A percentile compares a stretch with the other conserved stretches of the same genome.
Evolutionary conservation across 202 grass and related monocot species (phyloP).

Genomic region (Setaria viridis): DNA sequence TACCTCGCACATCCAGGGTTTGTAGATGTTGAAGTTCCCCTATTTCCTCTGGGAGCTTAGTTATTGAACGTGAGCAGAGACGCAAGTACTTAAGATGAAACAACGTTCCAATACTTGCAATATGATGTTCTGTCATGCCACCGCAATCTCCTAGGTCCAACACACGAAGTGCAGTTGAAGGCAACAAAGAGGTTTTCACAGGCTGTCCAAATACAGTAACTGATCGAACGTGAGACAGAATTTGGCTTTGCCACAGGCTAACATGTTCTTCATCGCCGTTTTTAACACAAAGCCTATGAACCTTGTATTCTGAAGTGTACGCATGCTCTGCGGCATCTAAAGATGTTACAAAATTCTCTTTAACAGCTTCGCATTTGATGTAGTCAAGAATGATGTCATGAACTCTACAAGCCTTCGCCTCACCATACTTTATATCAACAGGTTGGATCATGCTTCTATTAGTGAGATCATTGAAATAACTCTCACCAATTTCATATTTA

Average conservation of each 20-base stretch:
- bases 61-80: neutral
- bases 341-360: conserved; percentile 7
- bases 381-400: conserved; percentile 35
- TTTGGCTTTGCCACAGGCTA: neutral
- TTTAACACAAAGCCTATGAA: neutral
- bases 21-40: conserved; percentile 22
- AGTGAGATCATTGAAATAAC: conserved; percentile 5
- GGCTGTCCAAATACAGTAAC: neutral
- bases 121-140: neutral
- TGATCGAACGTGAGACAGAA: neutral
- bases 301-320: neutral
- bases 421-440: neutral
- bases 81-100: neutral
- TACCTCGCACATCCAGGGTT: conserved; percentile 16
- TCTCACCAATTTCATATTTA: neutral
- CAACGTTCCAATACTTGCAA: neutral
- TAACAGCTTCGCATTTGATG: neutral
- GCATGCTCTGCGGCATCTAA: neutral
- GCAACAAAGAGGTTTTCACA: neutral
- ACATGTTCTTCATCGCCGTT: neutral
- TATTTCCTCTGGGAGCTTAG: neutral
- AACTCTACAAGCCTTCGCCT: neutral
- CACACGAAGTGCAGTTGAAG: neutral
- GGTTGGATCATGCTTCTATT: conserved; percentile 26
- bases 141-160: neutral